Conservation (phyloP, 495 filamentous ascomycete species). For the Rusavskia elegans region DNA sequence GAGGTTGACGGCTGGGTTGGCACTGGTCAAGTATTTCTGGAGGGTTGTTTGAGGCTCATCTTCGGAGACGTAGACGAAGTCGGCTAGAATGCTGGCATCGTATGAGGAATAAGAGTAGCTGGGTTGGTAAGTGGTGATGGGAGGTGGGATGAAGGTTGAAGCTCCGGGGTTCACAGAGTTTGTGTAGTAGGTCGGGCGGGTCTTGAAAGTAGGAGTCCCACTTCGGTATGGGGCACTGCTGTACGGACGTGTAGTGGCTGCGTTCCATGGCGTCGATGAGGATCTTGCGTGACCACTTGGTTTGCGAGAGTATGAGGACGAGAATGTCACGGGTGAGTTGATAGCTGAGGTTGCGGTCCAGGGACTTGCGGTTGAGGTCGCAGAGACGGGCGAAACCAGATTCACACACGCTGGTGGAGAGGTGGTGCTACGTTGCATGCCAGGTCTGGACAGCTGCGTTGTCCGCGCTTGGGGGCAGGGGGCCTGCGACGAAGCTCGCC, state of each 20-base stretch:
- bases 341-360: conserved; percentile 21
- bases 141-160: conserved; percentile 25
- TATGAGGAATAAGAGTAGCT: conserved; percentile 6
- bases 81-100: conserved; percentile 15
- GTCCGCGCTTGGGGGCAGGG: conserved; percentile 33
- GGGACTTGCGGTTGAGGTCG: conserved; percentile 23
- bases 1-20: conserved; percentile 68
- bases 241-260: conserved; percentile 33
- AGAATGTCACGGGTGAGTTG: conserved; percentile 51
- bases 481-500: conserved; percentile 37
- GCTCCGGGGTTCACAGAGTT: conserved; percentile 28
- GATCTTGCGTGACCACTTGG: conserved; percentile 37
- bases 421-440: conserved; percentile 39
- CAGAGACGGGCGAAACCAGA: conserved; percentile 35
- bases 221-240: conserved; percentile 71
- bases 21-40: conserved; percentile 57
- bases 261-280: conserved; percentile 31
- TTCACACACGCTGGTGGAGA: conserved; percentile 46
- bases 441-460: conserved; percentile 26
- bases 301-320: conserved; percentile 31
- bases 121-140: conserved; percentile 21
- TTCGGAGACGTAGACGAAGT: conserved; percentile 22
- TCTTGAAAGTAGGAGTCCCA: conserved; percentile 45
- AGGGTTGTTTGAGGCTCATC: conserved; percentile 43
- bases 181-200: conserved; percentile 29